phyloP scores from a whole-genome alignment of 1,139 yeast genomes.

The Candida dubliniensis region DNA sequence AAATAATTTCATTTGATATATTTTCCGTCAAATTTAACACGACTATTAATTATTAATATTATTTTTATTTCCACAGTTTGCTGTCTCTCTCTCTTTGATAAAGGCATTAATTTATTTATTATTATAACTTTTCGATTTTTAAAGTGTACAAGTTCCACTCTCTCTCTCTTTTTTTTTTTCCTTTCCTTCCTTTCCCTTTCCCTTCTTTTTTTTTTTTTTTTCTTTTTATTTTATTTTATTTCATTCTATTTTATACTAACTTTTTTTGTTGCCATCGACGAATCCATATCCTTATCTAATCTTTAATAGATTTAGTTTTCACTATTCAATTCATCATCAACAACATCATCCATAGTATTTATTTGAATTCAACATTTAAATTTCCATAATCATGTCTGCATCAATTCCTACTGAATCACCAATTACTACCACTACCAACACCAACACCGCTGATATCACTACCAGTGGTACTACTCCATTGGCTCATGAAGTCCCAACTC shows the following conservation, averaged over 20 bases:
- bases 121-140: no score
- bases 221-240: neutral
- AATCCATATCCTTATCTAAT: no score
- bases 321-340: neutral
- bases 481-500: neutral
- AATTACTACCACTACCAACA: neutral
- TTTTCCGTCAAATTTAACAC: no score
- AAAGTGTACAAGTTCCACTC: no score
- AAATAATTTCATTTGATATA: no score
- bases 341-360: neutral
- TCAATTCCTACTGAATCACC: conserved; percentile 3
- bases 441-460: neutral
- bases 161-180: neutral
- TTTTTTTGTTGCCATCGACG: neutral
- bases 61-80: no score
- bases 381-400: conserved; percentile 3
- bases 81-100: no score
- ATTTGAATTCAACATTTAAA: neutral
- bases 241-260: neutral
- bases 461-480: neutral
- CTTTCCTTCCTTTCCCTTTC: neutral
- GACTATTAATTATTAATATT: no score
- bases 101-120: no score
- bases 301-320: neutral
- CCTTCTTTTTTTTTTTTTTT: neutral